Evolutionary conservation across 2,329 filamentous ascomycete genomes (phyloP).

Genomic region (Exophiala sideris): DNA sequence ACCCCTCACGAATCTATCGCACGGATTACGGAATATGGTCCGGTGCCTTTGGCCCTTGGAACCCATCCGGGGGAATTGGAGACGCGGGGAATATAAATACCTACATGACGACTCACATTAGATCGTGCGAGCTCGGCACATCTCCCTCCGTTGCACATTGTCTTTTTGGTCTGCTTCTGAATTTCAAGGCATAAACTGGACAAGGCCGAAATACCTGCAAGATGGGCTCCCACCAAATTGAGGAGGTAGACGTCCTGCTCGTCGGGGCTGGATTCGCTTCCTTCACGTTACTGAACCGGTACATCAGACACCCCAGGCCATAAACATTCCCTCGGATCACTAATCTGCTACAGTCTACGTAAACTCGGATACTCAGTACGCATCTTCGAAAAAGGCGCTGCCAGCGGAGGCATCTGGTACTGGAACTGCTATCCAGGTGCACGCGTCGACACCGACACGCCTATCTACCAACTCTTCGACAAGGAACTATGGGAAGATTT

Average conservation of each 20-base stretch:
- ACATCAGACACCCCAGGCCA: neutral
- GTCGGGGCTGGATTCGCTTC: conserved; percentile 39
- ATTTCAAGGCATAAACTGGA: neutral
- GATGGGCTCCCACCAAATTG: conserved; percentile 21
- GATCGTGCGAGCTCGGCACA: neutral
- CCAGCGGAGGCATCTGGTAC: conserved; percentile 38
- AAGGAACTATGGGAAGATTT: conserved; percentile 45
- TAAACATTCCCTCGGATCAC: neutral
- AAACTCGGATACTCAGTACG: conserved; percentile 48
- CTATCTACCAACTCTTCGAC: conserved; percentile 25
- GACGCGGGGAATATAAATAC: conserved; percentile 11
- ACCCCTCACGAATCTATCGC: conserved; percentile 12
- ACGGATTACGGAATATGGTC: neutral
- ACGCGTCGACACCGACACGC: conserved; percentile 22
- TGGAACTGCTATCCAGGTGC: conserved; percentile 41
- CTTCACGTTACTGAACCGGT: conserved; percentile 47
- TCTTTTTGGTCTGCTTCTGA: neutral
- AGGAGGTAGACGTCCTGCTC: conserved; percentile 25
- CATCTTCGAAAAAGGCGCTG: conserved; percentile 53
- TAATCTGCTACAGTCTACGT: conserved; percentile 37
- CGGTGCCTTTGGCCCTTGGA: neutral
- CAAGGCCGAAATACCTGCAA: neutral
- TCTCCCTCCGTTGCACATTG: neutral
- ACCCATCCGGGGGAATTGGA: neutral
- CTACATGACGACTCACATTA: neutral